These are phyloP conservation scores for Cryptococcus sp. DNA, from an alignment of 1,284 basidiomycete species.

Conservation along the genomic window DNA sequence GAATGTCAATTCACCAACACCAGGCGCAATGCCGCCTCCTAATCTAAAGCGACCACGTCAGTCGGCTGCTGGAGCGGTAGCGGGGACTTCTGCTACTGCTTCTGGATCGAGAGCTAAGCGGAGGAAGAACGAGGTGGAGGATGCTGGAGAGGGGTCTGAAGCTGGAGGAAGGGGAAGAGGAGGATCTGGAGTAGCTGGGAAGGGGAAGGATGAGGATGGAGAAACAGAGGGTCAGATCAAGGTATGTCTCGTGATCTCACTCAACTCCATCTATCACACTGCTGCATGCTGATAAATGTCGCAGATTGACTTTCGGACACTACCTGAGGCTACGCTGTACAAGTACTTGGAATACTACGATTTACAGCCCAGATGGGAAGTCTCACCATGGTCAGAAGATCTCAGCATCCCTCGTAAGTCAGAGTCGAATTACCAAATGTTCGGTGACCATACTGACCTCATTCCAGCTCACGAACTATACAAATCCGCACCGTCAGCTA, in stretches of 20 bases:
- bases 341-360: slow-evolving; percentile 40
- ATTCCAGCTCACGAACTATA: too few relatives aligned
- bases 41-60: slow-evolving; percentile 22
- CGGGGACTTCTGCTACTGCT: background rate
- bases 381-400: slow-evolving; percentile 44
- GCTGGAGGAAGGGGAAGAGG: background rate
- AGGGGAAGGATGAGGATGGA: slow-evolving; percentile 35
- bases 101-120: slow-evolving; percentile 26
- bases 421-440: background rate
- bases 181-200: slow-evolving; percentile 12
- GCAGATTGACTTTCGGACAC: slow-evolving; percentile 43
- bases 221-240: slow-evolving; percentile 40
- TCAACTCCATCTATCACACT: background rate
- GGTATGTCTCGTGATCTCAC: slow-evolving; percentile 18
- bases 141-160: slow-evolving; percentile 6
- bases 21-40: slow-evolving; percentile 17
- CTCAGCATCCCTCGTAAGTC: slow-evolving; percentile 40
- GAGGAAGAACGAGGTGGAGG: slow-evolving; percentile 32
- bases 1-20: slow-evolving; percentile 16
- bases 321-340: slow-evolving; percentile 41
- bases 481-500: too few relatives aligned
- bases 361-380: slow-evolving; percentile 39
- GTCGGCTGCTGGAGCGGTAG: slow-evolving; percentile 9
- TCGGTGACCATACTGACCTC: too few relatives aligned
- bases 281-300: background rate